A percentile compares a stretch with the other conserved stretches of the same genome.
Evolutionary conservation across 108 stramenopile genomes (phyloP).

Genomic region (Bacterosira constricta): DNA sequence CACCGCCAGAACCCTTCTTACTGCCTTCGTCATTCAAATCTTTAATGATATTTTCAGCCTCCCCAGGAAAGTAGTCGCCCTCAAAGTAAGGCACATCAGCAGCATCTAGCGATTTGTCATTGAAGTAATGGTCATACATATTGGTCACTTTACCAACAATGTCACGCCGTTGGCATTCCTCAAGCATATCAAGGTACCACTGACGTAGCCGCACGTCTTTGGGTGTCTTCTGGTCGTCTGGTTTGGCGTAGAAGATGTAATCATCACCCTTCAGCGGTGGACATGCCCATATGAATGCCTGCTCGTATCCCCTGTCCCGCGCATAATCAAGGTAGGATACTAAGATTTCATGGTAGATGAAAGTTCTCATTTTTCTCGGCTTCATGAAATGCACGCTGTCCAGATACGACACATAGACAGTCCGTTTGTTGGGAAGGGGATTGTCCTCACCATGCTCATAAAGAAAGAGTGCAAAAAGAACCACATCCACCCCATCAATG

Average conservation of each 20-base stretch:
- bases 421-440: conserved; percentile 89
- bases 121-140: conserved; percentile 95
- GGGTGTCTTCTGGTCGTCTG: conserved; percentile 97
- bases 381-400: conserved; percentile 95
- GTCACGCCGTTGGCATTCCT: conserved; percentile 84
- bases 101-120: conserved; percentile 77
- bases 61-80: conserved; percentile 98
- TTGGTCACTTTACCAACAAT: conserved; percentile 91
- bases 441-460: conserved; percentile 91
- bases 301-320: conserved; percentile 83
- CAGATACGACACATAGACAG: conserved; percentile 91
- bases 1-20: conserved; percentile 58
- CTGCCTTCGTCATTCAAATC: conserved; percentile 70
- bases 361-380: conserved; percentile 88
- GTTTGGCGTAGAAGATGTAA: conserved; percentile 99
- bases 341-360: conserved; percentile 96
- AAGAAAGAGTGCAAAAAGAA: conserved; percentile 92
- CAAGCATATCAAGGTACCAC: conserved; percentile 97
- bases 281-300: conserved; percentile 98
- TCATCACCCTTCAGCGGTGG: conserved; percentile 98
- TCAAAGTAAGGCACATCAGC: conserved; percentile 95
- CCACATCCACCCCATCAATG: conserved; percentile 91
- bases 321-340: conserved; percentile 95
- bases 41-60: conserved; percentile 98
- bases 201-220: conserved; percentile 86